Conservation (phyloP, 306 rosid genomes). For the Fragaria ananassa region DNA sequence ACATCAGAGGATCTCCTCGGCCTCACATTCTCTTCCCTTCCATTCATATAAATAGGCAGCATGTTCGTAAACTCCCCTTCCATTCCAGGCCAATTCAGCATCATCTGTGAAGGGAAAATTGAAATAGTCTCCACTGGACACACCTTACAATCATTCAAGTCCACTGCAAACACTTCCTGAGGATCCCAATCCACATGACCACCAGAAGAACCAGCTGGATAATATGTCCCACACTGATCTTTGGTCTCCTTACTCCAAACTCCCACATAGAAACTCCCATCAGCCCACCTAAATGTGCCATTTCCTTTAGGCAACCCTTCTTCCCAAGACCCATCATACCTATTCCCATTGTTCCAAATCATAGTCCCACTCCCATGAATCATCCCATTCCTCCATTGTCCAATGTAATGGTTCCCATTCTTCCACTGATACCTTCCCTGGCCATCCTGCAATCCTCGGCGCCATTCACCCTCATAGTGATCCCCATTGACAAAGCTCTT, state of each 20-base stretch:
- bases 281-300: conserved; percentile 67
- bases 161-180: conserved; percentile 40
- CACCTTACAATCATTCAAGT: conserved; percentile 45
- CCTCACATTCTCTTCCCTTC: conserved; percentile 34
- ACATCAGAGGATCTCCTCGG: conserved; percentile 43
- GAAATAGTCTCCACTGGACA: conserved; percentile 50
- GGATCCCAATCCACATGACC: conserved; percentile 59
- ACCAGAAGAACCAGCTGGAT: conserved; percentile 40
- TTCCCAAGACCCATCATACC: conserved; percentile 88
- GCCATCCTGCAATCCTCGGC: conserved; percentile 69
- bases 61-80: conserved; percentile 33
- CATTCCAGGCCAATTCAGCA: conserved; percentile 32
- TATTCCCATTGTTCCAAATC: conserved; percentile 68
- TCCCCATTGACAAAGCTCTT: conserved; percentile 76
- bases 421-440: conserved; percentile 87
- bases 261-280: conserved; percentile 74
- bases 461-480: conserved; percentile 90
- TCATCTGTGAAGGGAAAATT: conserved; percentile 76
- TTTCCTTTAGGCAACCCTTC: conserved; percentile 73
- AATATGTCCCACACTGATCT: conserved; percentile 62
- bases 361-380: conserved; percentile 69
- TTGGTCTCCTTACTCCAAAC: conserved; percentile 62
- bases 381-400: conserved; percentile 71
- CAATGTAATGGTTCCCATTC: conserved; percentile 66
- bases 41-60: conserved; percentile 24